These are phyloP conservation scores for Rhododendron vialii DNA, from an alignment of 148 eudicot genomes.

Conservation along the genomic window DNA sequence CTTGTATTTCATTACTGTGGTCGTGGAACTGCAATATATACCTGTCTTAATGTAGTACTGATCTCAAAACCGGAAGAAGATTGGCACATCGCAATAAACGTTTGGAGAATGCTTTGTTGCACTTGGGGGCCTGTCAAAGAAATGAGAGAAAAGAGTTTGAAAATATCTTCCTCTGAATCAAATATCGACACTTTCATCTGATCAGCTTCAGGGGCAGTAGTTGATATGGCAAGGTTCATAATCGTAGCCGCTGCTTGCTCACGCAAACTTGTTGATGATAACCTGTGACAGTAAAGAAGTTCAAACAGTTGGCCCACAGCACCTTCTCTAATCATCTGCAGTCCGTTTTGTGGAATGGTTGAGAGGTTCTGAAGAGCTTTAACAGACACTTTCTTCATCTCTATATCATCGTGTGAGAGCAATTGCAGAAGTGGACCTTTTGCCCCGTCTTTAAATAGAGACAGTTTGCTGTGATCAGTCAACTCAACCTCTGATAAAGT, in stretches of 20 bases:
- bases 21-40: neutral
- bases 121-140: conserved; percentile 18
- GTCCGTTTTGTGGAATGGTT: conserved; percentile 22
- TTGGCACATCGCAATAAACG: conserved; percentile 23
- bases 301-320: conserved; percentile 16
- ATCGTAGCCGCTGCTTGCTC: conserved; percentile 18
- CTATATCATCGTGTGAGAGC: conserved; percentile 15
- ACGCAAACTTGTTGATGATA: conserved; percentile 14
- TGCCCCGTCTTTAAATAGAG: conserved; percentile 17
- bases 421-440: conserved; percentile 17
- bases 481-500: conserved; percentile 23
- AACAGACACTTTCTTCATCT: conserved; percentile 18
- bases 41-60: conserved; percentile 20
- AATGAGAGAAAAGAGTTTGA: conserved; percentile 24
- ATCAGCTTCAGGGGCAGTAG: conserved; percentile 13
- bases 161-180: conserved; percentile 27
- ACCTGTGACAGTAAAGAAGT: conserved; percentile 24
- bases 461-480: conserved; percentile 19
- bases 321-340: conserved; percentile 23
- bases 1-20: neutral
- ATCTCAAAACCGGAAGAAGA: conserved; percentile 15
- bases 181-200: conserved; percentile 6
- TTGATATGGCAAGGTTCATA: conserved; percentile 22
- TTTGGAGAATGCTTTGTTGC: conserved; percentile 20
- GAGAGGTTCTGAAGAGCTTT: conserved; percentile 26